Base-by-base conservation (phyloP, 441 rosid genomes). In the Cnidoscolus chayamansa region DNA sequence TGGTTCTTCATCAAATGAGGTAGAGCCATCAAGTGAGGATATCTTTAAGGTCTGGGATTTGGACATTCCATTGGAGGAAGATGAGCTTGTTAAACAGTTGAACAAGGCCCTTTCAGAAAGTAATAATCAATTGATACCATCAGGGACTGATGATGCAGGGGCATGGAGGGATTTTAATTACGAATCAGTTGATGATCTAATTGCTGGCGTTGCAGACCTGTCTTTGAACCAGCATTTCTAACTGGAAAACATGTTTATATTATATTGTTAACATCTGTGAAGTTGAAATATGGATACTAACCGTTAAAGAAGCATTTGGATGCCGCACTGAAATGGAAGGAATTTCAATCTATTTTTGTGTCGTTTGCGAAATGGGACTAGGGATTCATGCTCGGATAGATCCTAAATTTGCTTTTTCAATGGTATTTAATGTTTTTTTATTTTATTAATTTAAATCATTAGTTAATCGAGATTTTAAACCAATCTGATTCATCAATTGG, bases 41-140 rank as follows among this genome's bases (percentile, higher is more conserved):
- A 86, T 90, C 32, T 90, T 90, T 74, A 86, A 71, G 83, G 85
- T 92, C 53, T 92, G 97, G 95, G 93, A 88, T 79, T 77, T 88
- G 72, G 76, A 75, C 62, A 76, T 85, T 65, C 84, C 77, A 3
- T 73, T 61, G 10, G 87, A 85, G 70, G 86, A 76, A 64, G 87
- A 81, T 72, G 90, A 81, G 81, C 72, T 90, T 37, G 60, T 67
- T 45, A 77, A 80, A 66, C 90, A 84, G 71, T 71, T 87, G 75
- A 82, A 81, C 63, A 84, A 82, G 71, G 89, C 89, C 8, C 73
- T 88, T 10, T 65, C 80, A 31, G 87, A 74, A 49, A 72, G 80
- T 63, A 75, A 77, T 49, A 17, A 32, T 67, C 32, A 69, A 51
- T 60, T 71, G 9, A 64, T 63, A 20, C 75, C 79, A 57, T 68